Conservation (phyloP, 495 filamentous ascomycete species). For the Aspergillus sparsus region DNA sequence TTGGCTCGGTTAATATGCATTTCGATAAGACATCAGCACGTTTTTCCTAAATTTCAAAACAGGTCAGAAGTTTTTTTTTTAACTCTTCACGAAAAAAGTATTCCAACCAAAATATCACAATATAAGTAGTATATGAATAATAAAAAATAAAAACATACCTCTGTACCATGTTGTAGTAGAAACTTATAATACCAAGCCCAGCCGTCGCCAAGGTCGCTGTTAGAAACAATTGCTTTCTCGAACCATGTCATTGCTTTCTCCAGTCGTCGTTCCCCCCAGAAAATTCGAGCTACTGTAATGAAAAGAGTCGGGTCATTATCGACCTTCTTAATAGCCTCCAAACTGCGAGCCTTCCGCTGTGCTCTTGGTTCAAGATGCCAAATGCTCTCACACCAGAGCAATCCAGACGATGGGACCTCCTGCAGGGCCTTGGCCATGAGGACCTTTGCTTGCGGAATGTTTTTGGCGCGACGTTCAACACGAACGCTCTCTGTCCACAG, state of each 20-base stretch:
- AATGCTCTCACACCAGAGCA: slow-evolving; percentile 92
- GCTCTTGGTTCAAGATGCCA: slow-evolving; percentile 90
- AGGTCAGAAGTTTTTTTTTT: not conserved
- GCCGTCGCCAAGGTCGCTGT: slow-evolving; percentile 84
- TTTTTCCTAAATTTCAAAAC: slow-evolving; percentile 63
- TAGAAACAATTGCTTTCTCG: slow-evolving; percentile 85
- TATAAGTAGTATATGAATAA: not conserved
- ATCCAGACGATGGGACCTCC: slow-evolving; percentile 83
- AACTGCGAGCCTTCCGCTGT: slow-evolving; percentile 82
- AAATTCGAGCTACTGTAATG: slow-evolving; percentile 71
- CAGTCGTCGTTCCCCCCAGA: slow-evolving; percentile 76
- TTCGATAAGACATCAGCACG: slow-evolving; percentile 73
- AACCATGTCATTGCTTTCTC: slow-evolving; percentile 97
- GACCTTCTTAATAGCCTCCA: slow-evolving; percentile 95
- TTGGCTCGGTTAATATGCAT: slow-evolving; percentile 75
- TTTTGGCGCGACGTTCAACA: slow-evolving; percentile 86
- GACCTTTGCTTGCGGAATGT: slow-evolving; percentile 77
- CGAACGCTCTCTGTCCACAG: slow-evolving; percentile 92
- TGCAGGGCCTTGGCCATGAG: slow-evolving; percentile 92
- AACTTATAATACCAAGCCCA: slow-evolving; percentile 99
- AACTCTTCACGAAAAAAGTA: not conserved
- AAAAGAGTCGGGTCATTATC: slow-evolving; percentile 89
- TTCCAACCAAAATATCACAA: not conserved
- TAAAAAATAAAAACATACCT: slow-evolving; percentile 41
- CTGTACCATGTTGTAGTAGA: slow-evolving; percentile 82